phyloP scores from a whole-genome alignment of 2,329 filamentous ascomycete genomes.

The Ophiognomonia clavigignenti-juglandacearum region DNA sequence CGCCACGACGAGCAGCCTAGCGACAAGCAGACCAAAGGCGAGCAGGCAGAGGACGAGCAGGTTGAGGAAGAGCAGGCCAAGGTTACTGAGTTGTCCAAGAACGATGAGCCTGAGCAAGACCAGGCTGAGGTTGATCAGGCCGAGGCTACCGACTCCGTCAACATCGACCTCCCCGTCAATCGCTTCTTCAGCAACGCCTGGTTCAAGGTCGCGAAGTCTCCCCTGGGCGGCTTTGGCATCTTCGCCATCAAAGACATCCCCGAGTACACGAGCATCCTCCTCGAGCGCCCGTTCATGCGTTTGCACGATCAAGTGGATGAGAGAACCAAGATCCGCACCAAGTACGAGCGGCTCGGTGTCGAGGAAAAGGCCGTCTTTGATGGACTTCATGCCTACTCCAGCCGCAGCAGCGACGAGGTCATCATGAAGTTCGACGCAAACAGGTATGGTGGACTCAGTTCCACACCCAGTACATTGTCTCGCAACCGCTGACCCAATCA shows the following conservation, averaged over 20 bases:
- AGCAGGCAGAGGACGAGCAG: no score
- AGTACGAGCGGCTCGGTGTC: slow-evolving; percentile 30
- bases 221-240: slow-evolving; percentile 39
- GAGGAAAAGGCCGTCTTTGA: slow-evolving; percentile 28
- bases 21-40: no score
- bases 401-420: slow-evolving; percentile 23
- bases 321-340: slow-evolving; percentile 23
- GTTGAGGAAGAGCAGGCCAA: no score
- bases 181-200: slow-evolving; percentile 31
- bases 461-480: no score
- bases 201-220: slow-evolving; percentile 36
- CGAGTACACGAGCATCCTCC: slow-evolving; percentile 35
- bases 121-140: not conserved
- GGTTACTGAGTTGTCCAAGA: not conserved
- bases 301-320: no score
- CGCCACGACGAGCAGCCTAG: no score
- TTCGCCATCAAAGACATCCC: slow-evolving; percentile 38
- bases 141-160: not conserved
- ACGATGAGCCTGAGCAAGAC: not conserved
- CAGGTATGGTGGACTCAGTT: no score
- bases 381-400: slow-evolving; percentile 31
- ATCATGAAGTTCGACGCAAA: slow-evolving; percentile 41
- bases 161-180: no score
- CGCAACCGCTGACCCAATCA: no score
- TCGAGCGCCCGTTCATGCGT: slow-evolving; percentile 41